Conservation (phyloP, 768 basidiomycete genomes). For the Lactifluus echinatus region DNA sequence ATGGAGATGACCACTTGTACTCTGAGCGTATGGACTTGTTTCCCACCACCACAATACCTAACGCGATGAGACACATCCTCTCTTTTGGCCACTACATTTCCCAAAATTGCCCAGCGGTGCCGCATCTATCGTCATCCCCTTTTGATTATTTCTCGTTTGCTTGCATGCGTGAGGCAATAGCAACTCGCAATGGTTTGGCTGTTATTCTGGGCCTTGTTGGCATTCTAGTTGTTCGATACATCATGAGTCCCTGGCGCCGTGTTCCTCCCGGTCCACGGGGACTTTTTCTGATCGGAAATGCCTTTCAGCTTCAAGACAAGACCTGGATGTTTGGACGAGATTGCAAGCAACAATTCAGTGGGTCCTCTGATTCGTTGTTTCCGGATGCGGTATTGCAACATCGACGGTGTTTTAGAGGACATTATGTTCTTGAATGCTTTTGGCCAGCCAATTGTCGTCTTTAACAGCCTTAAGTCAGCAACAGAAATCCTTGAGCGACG, state of each 20-base stretch:
- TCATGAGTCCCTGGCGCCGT: not conserved
- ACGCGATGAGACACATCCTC: no score
- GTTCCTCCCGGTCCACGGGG: not conserved
- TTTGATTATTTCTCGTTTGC: not conserved
- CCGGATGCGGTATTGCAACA: no score
- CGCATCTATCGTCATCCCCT: no score
- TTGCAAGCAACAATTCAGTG: not conserved
- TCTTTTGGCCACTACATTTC: no score
- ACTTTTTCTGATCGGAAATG: not conserved
- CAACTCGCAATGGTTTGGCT: not conserved
- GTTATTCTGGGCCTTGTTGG: not conserved
- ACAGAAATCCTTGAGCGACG: constrained; percentile 33
- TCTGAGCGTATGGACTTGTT: no score
- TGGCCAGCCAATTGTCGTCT: constrained; percentile 22
- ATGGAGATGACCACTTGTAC: no score
- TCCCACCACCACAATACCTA: no score
- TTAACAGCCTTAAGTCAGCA: constrained; percentile 27
- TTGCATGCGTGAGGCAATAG: not conserved
- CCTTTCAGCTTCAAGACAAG: not conserved
- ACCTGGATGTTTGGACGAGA: not conserved
- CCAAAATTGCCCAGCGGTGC: no score
- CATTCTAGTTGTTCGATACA: not conserved
- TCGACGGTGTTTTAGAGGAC: not conserved
- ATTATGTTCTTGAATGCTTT: not conserved
- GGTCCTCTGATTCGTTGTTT: no score